These are phyloP conservation scores for Alternaria triticina DNA, from an alignment of 2,329 filamentous ascomycete genomes.

Conservation along the genomic window DNA sequence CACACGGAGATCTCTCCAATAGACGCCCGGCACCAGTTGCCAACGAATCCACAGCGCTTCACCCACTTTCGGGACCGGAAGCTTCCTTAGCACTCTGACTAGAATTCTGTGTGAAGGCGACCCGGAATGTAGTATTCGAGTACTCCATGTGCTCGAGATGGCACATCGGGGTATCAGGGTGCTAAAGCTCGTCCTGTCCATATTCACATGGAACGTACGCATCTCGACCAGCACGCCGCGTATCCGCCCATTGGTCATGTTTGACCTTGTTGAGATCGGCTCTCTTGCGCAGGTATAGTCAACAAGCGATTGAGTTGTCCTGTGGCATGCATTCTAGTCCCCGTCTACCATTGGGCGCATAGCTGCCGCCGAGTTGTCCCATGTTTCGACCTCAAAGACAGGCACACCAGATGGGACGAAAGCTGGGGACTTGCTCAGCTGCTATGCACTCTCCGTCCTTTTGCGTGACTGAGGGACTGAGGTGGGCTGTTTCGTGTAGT, in stretches of 20 bases:
- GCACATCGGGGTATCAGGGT: slow-evolving; percentile 33
- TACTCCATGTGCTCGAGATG: slow-evolving; percentile 13
- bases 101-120: slow-evolving; percentile 25
- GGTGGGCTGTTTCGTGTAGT: slow-evolving; percentile 15
- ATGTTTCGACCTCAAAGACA: slow-evolving; percentile 39
- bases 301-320: slow-evolving; percentile 29
- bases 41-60: slow-evolving; percentile 44
- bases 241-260: slow-evolving; percentile 36
- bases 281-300: slow-evolving; percentile 25
- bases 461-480: slow-evolving; percentile 13
- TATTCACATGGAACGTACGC: slow-evolving; percentile 30
- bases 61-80: slow-evolving; percentile 20
- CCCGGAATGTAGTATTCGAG: slow-evolving; percentile 8
- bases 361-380: slow-evolving; percentile 37
- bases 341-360: slow-evolving; percentile 38
- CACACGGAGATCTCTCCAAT: slow-evolving; percentile 41
- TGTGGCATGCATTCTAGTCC: slow-evolving; percentile 35
- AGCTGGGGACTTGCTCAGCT: slow-evolving; percentile 20
- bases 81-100: slow-evolving; percentile 21
- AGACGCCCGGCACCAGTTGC: slow-evolving; percentile 42
- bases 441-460: slow-evolving; percentile 24
- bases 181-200: slow-evolving; percentile 22
- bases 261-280: slow-evolving; percentile 26
- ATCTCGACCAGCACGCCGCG: slow-evolving; percentile 31
- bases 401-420: slow-evolving; percentile 27